phyloP scores from a whole-genome alignment of 257 asterid species.

The Lavandula angustifolia region DNA sequence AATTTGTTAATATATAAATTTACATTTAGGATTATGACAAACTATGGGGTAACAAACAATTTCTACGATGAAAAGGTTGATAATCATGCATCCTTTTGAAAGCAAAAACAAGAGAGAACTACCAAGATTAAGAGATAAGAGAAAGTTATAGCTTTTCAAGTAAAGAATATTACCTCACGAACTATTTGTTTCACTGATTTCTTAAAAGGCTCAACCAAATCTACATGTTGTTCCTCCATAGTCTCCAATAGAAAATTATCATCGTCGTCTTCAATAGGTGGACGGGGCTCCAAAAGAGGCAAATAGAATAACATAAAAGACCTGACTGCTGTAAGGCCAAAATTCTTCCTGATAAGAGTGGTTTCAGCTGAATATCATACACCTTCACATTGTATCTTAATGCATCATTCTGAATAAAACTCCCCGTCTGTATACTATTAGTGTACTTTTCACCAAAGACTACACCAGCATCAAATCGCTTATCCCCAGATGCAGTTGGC shows the following conservation, averaged over 20 bases:
- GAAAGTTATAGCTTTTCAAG: constrained; percentile 2
- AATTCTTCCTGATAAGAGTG: constrained; percentile 75
- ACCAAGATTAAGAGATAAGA: background rate
- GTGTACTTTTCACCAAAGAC: constrained; percentile 50
- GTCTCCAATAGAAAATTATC: constrained; percentile 66
- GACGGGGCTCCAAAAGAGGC: constrained; percentile 83
- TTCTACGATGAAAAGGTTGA: background rate
- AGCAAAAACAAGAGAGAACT: background rate
- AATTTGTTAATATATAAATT: background rate
- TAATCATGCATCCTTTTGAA: background rate
- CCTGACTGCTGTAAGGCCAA: constrained; percentile 73
- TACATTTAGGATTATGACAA: background rate
- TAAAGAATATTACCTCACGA: constrained; percentile 60
- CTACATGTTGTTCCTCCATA: constrained; percentile 46
- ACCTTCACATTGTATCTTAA: constrained; percentile 51
- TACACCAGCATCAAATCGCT: constrained; percentile 47
- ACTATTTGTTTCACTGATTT: constrained; percentile 83
- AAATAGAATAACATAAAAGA: constrained; percentile 71
- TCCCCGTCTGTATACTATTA: constrained; percentile 36
- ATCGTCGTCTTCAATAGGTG: constrained; percentile 65
- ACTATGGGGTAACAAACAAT: background rate
- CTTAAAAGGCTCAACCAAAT: constrained; percentile 79
- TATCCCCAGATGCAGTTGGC: background rate
- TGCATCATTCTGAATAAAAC: constrained; percentile 40
- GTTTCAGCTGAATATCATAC: constrained; percentile 65